Evolutionary conservation across 129 eudicot species (phyloP).

Genomic region (Helichrysum umbraculigerum): DNA sequence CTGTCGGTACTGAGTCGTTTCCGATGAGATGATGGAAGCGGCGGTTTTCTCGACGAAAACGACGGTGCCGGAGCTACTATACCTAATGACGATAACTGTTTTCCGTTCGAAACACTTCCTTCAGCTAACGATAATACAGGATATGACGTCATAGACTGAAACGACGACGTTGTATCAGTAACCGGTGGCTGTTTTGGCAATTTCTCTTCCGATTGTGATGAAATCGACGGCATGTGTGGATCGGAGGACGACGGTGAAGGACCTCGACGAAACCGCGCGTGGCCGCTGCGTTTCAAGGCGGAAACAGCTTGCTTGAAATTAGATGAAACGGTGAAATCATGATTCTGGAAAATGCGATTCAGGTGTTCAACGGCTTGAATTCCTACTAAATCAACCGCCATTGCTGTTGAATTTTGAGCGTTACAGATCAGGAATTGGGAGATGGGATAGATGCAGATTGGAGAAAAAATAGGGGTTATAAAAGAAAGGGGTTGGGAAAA

Average conservation of each 20-base stretch:
- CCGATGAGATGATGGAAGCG: constrained; percentile 51
- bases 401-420: not conserved
- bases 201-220: constrained; percentile 19
- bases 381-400: constrained; percentile 47
- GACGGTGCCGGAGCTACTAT: constrained; percentile 42
- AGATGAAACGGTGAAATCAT: constrained; percentile 39
- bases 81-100: constrained; percentile 30
- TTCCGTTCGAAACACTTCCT: constrained; percentile 70
- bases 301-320: constrained; percentile 39
- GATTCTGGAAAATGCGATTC: constrained; percentile 40
- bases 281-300: constrained; percentile 59
- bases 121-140: constrained; percentile 52
- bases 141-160: constrained; percentile 51
- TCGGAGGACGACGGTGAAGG: constrained; percentile 24
- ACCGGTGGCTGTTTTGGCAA: not conserved
- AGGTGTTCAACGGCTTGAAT: constrained; percentile 30
- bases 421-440: not conserved
- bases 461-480: constrained; percentile 14
- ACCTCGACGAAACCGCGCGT: constrained; percentile 79
- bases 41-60: constrained; percentile 58
- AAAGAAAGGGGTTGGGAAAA: not conserved
- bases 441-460: constrained; percentile 9
- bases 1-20: constrained; percentile 47
- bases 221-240: constrained; percentile 28
- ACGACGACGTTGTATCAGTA: constrained; percentile 37